Evolutionary conservation across 2,329 filamentous ascomycete species (phyloP).

Genomic region (Hypoxylon sp.): DNA sequence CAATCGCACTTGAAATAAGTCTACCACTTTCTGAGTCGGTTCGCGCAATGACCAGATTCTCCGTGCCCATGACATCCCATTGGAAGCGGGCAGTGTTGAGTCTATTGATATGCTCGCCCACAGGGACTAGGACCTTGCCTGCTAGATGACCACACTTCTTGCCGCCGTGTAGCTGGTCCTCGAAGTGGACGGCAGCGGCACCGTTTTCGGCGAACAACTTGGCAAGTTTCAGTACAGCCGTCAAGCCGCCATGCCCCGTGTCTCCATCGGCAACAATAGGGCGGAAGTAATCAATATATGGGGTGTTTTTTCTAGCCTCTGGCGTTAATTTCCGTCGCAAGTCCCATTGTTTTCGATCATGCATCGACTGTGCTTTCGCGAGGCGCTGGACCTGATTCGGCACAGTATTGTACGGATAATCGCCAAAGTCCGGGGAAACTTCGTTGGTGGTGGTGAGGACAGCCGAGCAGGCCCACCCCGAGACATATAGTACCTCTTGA

Average conservation of each 20-base stretch:
- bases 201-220: constrained; percentile 98
- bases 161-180: constrained; percentile 96
- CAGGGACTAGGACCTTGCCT: constrained; percentile 94
- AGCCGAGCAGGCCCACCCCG: constrained; percentile 97
- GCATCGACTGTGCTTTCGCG: constrained; percentile 96
- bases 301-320: constrained; percentile 79
- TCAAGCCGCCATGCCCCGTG: constrained; percentile 93
- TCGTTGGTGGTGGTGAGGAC: constrained; percentile 95
- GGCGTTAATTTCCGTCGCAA: constrained; percentile 81
- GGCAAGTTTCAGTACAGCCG: constrained; percentile 93
- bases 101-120: constrained; percentile 96
- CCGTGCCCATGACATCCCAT: constrained; percentile 97
- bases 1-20: constrained; percentile 90
- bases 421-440: constrained; percentile 96
- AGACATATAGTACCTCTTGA: constrained; percentile 96
- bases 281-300: constrained; percentile 92
- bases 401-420: constrained; percentile 99
- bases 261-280: constrained; percentile 98
- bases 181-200: constrained; percentile 95
- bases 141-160: constrained; percentile 99
- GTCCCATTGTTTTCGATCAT: constrained; percentile 97
- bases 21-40: constrained; percentile 96
- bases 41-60: constrained; percentile 94
- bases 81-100: constrained; percentile 93
- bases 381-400: constrained; percentile 97